Evolutionary conservation across 2,329 filamentous ascomycete genomes (phyloP).

Genomic region (Botrytis fabae): DNA sequence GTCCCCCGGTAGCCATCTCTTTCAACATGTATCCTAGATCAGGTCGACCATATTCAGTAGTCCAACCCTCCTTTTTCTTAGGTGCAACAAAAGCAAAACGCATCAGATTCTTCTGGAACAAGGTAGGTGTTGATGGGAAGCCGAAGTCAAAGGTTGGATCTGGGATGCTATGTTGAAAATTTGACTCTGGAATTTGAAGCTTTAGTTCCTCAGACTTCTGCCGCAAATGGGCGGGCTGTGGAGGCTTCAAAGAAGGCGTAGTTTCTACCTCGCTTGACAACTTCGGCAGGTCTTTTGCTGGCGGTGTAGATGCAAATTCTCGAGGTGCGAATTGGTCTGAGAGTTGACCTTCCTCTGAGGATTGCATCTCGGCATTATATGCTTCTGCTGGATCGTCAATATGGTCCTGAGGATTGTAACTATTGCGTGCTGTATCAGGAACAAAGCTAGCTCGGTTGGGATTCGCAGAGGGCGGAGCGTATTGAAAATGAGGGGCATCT

Average conservation of each 20-base stretch:
- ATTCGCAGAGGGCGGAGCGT: conserved; percentile 52
- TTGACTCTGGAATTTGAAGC: conserved; percentile 31
- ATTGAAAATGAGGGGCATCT: conserved; percentile 59
- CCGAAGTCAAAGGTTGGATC: conserved; percentile 68
- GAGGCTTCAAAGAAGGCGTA: conserved; percentile 20
- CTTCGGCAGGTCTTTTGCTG: conserved; percentile 17
- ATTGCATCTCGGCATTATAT: conserved; percentile 6
- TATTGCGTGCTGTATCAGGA: conserved; percentile 30
- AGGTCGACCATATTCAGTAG: conserved; percentile 87
- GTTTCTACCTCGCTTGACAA: conserved; percentile 1
- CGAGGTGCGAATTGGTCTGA: conserved; percentile 28
- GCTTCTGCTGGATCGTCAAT: conserved; percentile 31
- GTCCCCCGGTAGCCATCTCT: conserved; percentile 73
- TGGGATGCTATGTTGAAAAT: conserved; percentile 14
- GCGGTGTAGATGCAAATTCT: conserved; percentile 23
- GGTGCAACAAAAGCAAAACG: conserved; percentile 80
- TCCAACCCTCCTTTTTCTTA: conserved; percentile 78
- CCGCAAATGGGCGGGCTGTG: conserved; percentile 30
- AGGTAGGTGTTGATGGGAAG: conserved; percentile 79
- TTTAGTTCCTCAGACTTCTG: conserved; percentile 31
- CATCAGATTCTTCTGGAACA: conserved; percentile 87
- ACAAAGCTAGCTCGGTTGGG: conserved; percentile 21
- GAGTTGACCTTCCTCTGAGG: conserved; percentile 24
- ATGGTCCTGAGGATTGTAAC: conserved; percentile 37
- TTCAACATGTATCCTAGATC: conserved; percentile 84